Evolutionary conservation across 2,329 filamentous ascomycete genomes (phyloP).

Genomic region (Colletotrichum cereale): DNA sequence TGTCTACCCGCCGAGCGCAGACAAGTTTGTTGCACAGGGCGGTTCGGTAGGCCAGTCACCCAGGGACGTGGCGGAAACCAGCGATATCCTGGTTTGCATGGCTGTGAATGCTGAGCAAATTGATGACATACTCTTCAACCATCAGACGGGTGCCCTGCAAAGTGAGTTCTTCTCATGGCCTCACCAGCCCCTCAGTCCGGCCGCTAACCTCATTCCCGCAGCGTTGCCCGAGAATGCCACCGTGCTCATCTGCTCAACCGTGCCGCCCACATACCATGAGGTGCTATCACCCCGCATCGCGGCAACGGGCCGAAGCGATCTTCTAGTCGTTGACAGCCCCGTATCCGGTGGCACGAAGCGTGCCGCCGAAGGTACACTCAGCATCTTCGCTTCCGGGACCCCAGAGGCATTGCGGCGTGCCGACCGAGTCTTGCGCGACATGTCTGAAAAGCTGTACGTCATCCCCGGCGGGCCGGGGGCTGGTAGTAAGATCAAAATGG

Average conservation of each 20-base stretch:
- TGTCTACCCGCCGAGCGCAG: constrained; percentile 46
- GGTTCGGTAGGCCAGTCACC: constrained; percentile 43
- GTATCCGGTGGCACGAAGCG: constrained; percentile 78
- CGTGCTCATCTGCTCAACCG: constrained; percentile 51
- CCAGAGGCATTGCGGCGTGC: constrained; percentile 63
- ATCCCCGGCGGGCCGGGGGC: constrained; percentile 63
- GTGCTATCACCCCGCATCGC: constrained; percentile 30
- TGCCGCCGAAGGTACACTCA: constrained; percentile 77
- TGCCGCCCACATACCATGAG: constrained; percentile 48
- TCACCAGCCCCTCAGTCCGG: not conserved
- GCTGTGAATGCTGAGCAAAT: constrained; percentile 52
- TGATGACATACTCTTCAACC: constrained; percentile 49
- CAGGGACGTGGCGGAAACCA: constrained; percentile 45
- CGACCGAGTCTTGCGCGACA: constrained; percentile 65
- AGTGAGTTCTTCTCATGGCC: constrained; percentile 10
- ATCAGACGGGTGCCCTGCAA: constrained; percentile 44
- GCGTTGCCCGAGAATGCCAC: constrained; percentile 37
- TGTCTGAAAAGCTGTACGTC: constrained; percentile 69
- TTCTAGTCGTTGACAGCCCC: constrained; percentile 75
- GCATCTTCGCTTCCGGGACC: constrained; percentile 71
- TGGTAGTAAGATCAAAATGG: constrained; percentile 67
- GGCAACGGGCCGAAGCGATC: constrained; percentile 31
- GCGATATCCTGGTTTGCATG: constrained; percentile 52
- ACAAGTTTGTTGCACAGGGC: constrained; percentile 46
- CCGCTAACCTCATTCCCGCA: constrained; percentile 13